Base-by-base conservation (phyloP, 2,329 filamentous ascomycete species). In the Uncinocarpus reesii region DNA sequence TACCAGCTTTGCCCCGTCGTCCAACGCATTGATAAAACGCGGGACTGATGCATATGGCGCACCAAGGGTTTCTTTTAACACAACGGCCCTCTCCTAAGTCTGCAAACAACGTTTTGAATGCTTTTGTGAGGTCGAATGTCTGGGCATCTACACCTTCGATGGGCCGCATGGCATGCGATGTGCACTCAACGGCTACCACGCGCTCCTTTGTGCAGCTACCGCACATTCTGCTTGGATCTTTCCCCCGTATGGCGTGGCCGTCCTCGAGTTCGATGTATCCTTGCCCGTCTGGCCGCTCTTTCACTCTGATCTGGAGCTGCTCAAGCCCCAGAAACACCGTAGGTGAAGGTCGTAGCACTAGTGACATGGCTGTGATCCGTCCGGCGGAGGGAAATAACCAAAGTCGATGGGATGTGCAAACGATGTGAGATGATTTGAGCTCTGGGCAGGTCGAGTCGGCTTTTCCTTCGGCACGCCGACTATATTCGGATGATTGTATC, bases 351-450 rank as follows among this genome's bases (percentile, higher is more conserved):
- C 56, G 2, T 53, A 46, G 52, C 70, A 73, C 61, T 67, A 72
- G 50, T 68, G 55, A 52, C 70, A 73, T 1, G 60, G 55, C 1
- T 52, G 38, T 1, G 46, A 50, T 10, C 48, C 49, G 3, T 41
- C 21, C 18, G 24, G 5, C 4, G 55, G 26, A 10, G 58, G 53
- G 4, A 58, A 53, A 50, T 64, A 55, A 28, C 65, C 60, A 55
- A 71, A 70, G 10, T 47, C 41, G 16, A 72, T 62, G 0, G 69
- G 69, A 42, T 71, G 67, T 13, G 62, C 58, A 51, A 69, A 63
- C 8, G 57, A 62, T 2, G 68, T 71, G 47, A 53, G 41, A 69
- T 63, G 2, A 55, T 42, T 37, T 24, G n/a, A 24, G 13, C 16
- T 43, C 28, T 41, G 38, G 4, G 21, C 34, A 5, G 36, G n/a